phyloP scores from a whole-genome alignment of 805 yeast species.

The Wickerhamiella shivajii region DNA sequence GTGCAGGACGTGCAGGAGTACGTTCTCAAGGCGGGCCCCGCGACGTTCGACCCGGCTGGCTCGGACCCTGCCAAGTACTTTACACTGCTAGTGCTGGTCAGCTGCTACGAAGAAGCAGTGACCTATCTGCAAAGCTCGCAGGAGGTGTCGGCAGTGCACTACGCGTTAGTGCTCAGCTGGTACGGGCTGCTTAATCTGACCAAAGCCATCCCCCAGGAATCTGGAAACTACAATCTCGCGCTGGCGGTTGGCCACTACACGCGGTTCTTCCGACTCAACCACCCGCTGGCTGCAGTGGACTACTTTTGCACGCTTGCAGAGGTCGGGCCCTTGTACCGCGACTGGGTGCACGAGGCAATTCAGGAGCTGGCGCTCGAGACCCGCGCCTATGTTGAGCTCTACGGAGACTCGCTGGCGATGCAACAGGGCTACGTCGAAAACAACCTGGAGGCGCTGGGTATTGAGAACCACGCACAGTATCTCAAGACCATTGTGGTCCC shows the following conservation, averaged over 20 bases:
- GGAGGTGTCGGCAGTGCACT: conserved; percentile 80
- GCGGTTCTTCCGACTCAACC: conserved; percentile 65
- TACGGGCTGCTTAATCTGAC: conserved; percentile 51
- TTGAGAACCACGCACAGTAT: conserved; percentile 45
- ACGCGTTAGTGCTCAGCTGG: conserved; percentile 67
- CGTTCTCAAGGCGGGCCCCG: conserved; percentile 56
- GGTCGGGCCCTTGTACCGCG: conserved; percentile 29
- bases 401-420: conserved; percentile 78
- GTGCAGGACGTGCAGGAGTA: conserved; percentile 60
- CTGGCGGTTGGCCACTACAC: conserved; percentile 67
- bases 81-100: conserved; percentile 58
- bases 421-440: conserved; percentile 73
- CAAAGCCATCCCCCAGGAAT: conserved; percentile 18
- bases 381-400: conserved; percentile 60
- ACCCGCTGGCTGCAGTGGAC: conserved; percentile 86
- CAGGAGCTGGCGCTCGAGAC: conserved; percentile 77
- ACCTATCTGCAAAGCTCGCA: conserved; percentile 44
- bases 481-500: conserved; percentile 61
- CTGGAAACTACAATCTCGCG: conserved; percentile 31
- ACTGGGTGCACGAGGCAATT: conserved; percentile 60
- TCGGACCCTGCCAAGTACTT: conserved; percentile 56
- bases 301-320: conserved; percentile 58
- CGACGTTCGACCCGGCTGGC: conserved; percentile 37
- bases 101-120: conserved; percentile 70
- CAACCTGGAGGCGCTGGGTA: conserved; percentile 48